Evolutionary conservation across 2,329 filamentous ascomycete species (phyloP), one percentile per base, ranked within the genome.

Genomic region (Cadophora gregata): DNA sequence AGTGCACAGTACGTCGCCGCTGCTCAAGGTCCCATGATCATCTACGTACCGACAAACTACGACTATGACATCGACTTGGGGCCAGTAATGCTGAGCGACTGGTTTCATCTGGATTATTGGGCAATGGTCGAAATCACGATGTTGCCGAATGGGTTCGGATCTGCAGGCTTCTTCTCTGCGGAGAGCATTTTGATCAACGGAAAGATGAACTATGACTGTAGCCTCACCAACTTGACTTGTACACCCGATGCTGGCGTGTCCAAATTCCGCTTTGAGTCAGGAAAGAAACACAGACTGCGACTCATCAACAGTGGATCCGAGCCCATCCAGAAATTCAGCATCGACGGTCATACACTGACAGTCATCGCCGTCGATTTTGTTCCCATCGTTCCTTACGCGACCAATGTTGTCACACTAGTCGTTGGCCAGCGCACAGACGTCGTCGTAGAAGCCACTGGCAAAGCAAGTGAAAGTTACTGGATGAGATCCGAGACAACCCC

Each of bases 11-110:
- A 82, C 67, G 81, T 70, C 76, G 82, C 88, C 63, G 89, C 89
- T 0, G 77, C 90, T 0, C 80, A 85, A 31, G 89, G 89, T 0
- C 82, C 82, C 2, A 85, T 91, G 38, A 77, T 89, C 21, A 86
- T 90, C 71, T 81, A 88, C 63, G 88, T 88, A 0, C 88, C 88
- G 0, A 81, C 83, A 0, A 83, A 84, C 1, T 79, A 82, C 10
- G 47, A 86, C 72, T 90, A 89, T 70, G 88, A 92, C 67, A 81
- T 84, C 59, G 89, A 92, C 72, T 79, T 90, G 0, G 89, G 89
- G 3, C 77, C 82, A 12, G 71, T 90, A 1, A 68, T 76, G 19
- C 61, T 78, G 9, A 67, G 61, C 5, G 81, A 82, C 67, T 80
- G 75, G 71, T 81, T 77, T 66, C 80, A 82, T 53, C 64, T 68